Conservation (phyloP, 2,329 filamentous ascomycete species). For the Trichoderma atrobrunneum region DNA sequence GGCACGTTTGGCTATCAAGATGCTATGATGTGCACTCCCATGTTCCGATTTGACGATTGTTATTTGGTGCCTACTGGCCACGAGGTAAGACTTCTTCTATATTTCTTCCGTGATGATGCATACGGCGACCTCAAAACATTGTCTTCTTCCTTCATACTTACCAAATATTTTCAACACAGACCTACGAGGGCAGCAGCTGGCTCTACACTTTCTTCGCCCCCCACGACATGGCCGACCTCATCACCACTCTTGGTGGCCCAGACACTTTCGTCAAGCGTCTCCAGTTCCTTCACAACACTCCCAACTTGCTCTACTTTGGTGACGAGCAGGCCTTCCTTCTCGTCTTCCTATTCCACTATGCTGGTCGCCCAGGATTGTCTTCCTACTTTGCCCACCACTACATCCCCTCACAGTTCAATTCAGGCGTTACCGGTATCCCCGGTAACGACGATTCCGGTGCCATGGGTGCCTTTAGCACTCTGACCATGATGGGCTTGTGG, state of each 20-base stretch:
- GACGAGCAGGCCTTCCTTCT: constrained; percentile 55
- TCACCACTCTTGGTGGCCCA: constrained; percentile 57
- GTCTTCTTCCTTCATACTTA: not conserved
- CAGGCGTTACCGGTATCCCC: constrained; percentile 55
- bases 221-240: constrained; percentile 47
- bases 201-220: constrained; percentile 64
- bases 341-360: constrained; percentile 62
- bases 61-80: constrained; percentile 27
- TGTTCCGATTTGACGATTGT: constrained; percentile 44
- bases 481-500: constrained; percentile 53
- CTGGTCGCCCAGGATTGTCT: constrained; percentile 58
- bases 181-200: constrained; percentile 69
- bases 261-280: constrained; percentile 58
- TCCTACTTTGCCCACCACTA: constrained; percentile 58
- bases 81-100: constrained; percentile 12
- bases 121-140: accelerated
- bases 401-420: constrained; percentile 67
- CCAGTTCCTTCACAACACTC: constrained; percentile 60
- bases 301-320: constrained; percentile 64
- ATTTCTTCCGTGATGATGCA: not conserved
- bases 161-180: constrained; percentile 32
- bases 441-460: constrained; percentile 54
- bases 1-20: constrained; percentile 66
- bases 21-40: constrained; percentile 41
- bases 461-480: constrained; percentile 51